Conservation (phyloP, 768 basidiomycete genomes). For the Multifurca ochricompacta region DNA sequence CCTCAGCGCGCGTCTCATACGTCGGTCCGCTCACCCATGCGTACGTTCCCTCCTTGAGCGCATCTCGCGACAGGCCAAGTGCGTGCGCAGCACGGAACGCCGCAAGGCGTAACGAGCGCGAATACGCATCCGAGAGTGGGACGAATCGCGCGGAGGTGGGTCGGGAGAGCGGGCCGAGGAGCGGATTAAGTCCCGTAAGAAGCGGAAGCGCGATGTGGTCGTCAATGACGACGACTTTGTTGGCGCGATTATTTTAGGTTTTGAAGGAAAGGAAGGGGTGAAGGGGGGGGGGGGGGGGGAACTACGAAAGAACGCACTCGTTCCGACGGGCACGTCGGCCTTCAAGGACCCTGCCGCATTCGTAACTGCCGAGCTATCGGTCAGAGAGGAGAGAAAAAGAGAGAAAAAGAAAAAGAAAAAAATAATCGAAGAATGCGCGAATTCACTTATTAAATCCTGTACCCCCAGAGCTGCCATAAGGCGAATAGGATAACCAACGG, state of each 20-base stretch:
- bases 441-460: constrained; percentile 65
- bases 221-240: constrained; percentile 68
- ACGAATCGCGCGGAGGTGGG: constrained; percentile 65
- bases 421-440: background rate
- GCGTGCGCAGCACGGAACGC: constrained; percentile 65
- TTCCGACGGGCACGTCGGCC: constrained; percentile 65
- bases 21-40: constrained; percentile 90
- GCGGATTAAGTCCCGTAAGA: constrained; percentile 68
- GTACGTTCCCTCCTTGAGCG: constrained; percentile 75
- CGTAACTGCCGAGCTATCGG: constrained; percentile 46
- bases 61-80: constrained; percentile 44
- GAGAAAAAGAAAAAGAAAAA: background rate
- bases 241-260: background rate
- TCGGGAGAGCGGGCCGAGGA: constrained; percentile 63
- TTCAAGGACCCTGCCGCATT: constrained; percentile 85
- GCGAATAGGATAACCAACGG: constrained; percentile 72
- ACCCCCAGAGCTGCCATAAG: constrained; percentile 74
- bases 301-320: constrained; percentile 40
- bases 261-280: background rate
- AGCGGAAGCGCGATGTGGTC: constrained; percentile 82
- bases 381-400: background rate
- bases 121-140: constrained; percentile 80
- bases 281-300: background rate
- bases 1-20: constrained; percentile 86
- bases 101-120: constrained; percentile 56